phyloP scores from a whole-genome alignment of 2,329 filamentous ascomycete species.

The Penicillium corylophilum region DNA sequence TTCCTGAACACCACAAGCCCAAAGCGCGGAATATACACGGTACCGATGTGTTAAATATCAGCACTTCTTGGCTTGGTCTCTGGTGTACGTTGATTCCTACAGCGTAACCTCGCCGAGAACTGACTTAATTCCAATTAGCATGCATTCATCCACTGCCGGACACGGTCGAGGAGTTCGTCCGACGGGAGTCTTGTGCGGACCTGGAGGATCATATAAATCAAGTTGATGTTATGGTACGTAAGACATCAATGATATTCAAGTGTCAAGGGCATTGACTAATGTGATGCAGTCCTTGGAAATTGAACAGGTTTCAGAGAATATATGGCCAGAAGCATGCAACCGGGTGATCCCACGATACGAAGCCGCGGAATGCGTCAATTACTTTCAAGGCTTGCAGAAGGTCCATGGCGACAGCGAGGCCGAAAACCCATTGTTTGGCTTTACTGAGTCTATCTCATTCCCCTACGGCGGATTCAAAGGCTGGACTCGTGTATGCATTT shows the following conservation, averaged over 20 bases:
- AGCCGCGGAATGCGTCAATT: conserved; percentile 1
- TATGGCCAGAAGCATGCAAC: conserved; percentile 31
- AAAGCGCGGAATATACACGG: conserved; percentile 14
- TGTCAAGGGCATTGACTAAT: neutral
- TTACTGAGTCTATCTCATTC: conserved; percentile 31
- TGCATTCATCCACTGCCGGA: conserved; percentile 38
- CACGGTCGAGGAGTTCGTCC: conserved; percentile 20
- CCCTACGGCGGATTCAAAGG: conserved; percentile 32
- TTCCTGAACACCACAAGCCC: conserved; percentile 21
- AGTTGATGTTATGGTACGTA: conserved; percentile 28
- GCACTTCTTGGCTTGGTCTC: conserved; percentile 33
- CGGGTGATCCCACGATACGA: conserved; percentile 18
- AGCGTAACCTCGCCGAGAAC: neutral
- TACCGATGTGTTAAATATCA: conserved; percentile 8
- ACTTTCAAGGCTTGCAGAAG: conserved; percentile 29
- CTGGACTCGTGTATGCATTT: conserved; percentile 41
- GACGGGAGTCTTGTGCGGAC: conserved; percentile 39
- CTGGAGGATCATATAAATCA: conserved; percentile 21
- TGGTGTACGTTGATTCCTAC: conserved; percentile 27
- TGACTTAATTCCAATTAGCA: conserved; percentile 22
- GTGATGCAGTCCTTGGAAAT: conserved; percentile 25
- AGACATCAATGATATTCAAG: neutral
- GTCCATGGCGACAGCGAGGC: conserved; percentile 8
- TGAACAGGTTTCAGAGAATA: conserved; percentile 11
- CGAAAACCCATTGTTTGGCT: conserved; percentile 31